Base-by-base conservation (phyloP, 306 rosid genomes). In the Mimosa pudica region DNA sequence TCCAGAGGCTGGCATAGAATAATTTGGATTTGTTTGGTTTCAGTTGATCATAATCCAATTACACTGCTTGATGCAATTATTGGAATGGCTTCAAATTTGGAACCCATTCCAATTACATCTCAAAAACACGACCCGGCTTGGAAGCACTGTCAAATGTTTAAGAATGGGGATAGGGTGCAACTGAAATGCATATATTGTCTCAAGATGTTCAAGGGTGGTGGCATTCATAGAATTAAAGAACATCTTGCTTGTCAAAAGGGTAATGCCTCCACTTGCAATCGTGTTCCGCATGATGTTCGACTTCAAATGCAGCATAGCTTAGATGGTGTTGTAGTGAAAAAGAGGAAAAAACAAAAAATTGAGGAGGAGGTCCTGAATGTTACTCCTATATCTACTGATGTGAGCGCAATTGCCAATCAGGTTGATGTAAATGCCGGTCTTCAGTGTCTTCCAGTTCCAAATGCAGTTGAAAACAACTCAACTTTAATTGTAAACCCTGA, bases 161-260 rank as follows among this genome's bases (percentile, higher is more conserved):
- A 86, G 86, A 87, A 83, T 82, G 98, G 93, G 88, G 98, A 92
- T 12, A 92, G 89, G 83, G 86, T 89, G 54, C 94, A 90, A 78
- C 88, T 94, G 20, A 92, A 92, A 85, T 94, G 97, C 63, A 81
- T 89, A 57, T 92, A 94, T 77, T 94, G 98, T 86, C 75, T 70
- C 71, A 92, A 94, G 77, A 77, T 94, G 87, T 94, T 94, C 80
- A 94, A 89, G 85, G 98, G 98, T 82, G 98, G 97, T 67, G 98
- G 97, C 82, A 94, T 94, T 92, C 98, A 94, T 84, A 92, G 98
- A 90, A 92, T 94, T 78, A 94, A 94, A 84, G 98, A 92, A 81
- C 97, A 94, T 71, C 92, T 94, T 54, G 98, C 98, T 61, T 89
- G 97, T 60, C 97, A 87, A 49, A 92, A 92, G 86, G 97, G 94